These are phyloP conservation scores for Coprinellus micaceus DNA, from an alignment of 768 basidiomycete species.

Conservation along the genomic window DNA sequence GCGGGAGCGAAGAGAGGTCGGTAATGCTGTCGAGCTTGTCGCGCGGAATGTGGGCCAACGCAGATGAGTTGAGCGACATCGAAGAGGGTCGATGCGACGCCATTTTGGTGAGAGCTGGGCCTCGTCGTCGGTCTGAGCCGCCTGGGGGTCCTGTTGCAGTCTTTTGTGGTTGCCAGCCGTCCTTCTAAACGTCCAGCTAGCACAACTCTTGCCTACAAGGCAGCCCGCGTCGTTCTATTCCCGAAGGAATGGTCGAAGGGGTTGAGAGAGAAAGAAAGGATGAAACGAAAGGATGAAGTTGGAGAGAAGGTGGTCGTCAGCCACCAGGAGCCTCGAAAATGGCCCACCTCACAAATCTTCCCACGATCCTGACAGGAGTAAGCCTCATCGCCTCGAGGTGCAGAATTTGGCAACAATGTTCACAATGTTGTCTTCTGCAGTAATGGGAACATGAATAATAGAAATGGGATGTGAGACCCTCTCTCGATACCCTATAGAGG, in stretches of 20 bases:
- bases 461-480: too few species aligned
- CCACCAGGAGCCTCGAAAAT: background rate
- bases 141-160: background rate
- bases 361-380: too few species aligned
- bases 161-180: too few species aligned
- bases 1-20: conserved; percentile 64
- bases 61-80: conserved; percentile 1
- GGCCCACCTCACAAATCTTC: background rate
- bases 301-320: background rate
- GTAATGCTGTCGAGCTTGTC: conserved; percentile 56
- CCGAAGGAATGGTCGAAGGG: background rate
- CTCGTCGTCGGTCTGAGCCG: background rate
- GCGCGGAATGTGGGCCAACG: background rate
- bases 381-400: too few species aligned
- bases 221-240: background rate
- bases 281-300: background rate
- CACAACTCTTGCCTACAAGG: too few species aligned
- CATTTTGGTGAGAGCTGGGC: background rate
- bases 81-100: conserved; percentile 4
- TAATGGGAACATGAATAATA: too few species aligned
- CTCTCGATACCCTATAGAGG: too few species aligned
- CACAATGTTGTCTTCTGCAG: too few species aligned
- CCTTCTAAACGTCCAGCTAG: too few species aligned
- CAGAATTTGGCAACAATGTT: background rate
- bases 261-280: conserved; percentile 3